Base-by-base conservation (phyloP, 495 filamentous ascomycete genomes). In the Pyrenula massariospora region DNA sequence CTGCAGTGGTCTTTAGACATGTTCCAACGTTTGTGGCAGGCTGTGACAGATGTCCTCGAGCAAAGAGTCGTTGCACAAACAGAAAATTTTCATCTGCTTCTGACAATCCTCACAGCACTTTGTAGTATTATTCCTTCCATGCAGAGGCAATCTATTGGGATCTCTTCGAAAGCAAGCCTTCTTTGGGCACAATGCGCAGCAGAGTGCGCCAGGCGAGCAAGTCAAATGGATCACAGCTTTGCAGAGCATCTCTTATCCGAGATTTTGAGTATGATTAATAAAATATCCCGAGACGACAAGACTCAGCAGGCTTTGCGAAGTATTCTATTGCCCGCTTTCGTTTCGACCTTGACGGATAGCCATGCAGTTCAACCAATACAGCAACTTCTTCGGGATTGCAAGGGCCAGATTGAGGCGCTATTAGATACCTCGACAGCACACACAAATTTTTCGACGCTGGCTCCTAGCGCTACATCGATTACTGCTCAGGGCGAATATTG, bases 121-220 rank as follows among this genome's bases (percentile, higher is more conserved):
- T 42, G 31, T 15, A 15, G 8, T 42, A 42, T 15, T 8, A 42
- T 42, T 15, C 5, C 31, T 5, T 15, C 5, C 15, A 8, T 42
- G 31, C 8, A 42, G 8, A 42, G 31, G 15, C 15, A 8, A 8
- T 5, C 31, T 42, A 42, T 5, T 8, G 31, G 31, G 15, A 5
- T 42, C 15, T 5, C 5, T 5, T 15, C 8, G 5, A 42, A 42
- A 42, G 31, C 31, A 42, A 42, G 31, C 15, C 31, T 42, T 42
- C 31, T 42, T 42, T 42, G 31, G 31, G 31, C 31, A 15, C 31
- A 42, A 15, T 42, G 31, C 31, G 31, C 31, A 24, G 58, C 51
- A 42, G 54, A 58, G 23, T 52, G 58, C 19, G 42, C 36, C 15
- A 62, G 60, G 49, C 60, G 54, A 36, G 24, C 55, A 12, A 54